A percentile compares a stretch with the other conserved stretches of the same genome.
Conservation (phyloP, 1,284 basidiomycete genomes). For the Pisolithus thermaeus region DNA sequence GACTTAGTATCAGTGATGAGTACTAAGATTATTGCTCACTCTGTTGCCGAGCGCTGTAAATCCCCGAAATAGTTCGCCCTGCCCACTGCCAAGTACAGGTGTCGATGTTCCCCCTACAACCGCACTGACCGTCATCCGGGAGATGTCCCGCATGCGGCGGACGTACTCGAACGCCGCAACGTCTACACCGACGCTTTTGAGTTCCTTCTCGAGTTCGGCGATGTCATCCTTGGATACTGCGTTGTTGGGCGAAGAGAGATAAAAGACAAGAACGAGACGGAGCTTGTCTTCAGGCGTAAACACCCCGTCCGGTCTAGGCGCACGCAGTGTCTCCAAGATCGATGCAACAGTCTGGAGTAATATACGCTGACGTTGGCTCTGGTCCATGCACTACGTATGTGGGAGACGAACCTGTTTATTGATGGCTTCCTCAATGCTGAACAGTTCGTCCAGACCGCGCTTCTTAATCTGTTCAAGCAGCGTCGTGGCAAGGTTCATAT, state of each 20-base stretch:
- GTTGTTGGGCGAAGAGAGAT: conserved; percentile 80
- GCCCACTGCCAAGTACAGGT: conserved; percentile 66
- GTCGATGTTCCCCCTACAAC: conserved; percentile 62
- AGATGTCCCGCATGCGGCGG: conserved; percentile 86
- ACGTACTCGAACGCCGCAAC: conserved; percentile 91
- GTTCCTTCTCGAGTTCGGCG: conserved; percentile 80
- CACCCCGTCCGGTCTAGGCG: conserved; percentile 55
- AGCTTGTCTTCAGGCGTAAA: conserved; percentile 86
- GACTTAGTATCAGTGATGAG: conserved; percentile 5
- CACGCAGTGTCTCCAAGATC: conserved; percentile 78
- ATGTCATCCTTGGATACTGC: conserved; percentile 83
- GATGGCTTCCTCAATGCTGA: conserved; percentile 93
- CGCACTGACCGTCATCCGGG: conserved; percentile 80
- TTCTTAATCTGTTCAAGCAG: conserved; percentile 95
- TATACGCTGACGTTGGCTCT: conserved; percentile 7
- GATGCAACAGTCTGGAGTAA: conserved; percentile 60
- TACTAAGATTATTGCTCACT: conserved; percentile 40
- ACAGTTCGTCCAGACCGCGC: conserved; percentile 91
- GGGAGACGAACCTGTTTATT: conserved; percentile 59
- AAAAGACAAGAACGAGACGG: conserved; percentile 90
- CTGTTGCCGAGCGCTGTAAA: conserved; percentile 90
- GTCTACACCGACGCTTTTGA: conserved; percentile 77
- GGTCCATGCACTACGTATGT: background rate
- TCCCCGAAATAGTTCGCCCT: conserved; percentile 81
- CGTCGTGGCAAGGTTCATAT: conserved; percentile 99